Base-by-base conservation (phyloP, 2,329 filamentous ascomycete species). In the Cordyceps javanica region DNA sequence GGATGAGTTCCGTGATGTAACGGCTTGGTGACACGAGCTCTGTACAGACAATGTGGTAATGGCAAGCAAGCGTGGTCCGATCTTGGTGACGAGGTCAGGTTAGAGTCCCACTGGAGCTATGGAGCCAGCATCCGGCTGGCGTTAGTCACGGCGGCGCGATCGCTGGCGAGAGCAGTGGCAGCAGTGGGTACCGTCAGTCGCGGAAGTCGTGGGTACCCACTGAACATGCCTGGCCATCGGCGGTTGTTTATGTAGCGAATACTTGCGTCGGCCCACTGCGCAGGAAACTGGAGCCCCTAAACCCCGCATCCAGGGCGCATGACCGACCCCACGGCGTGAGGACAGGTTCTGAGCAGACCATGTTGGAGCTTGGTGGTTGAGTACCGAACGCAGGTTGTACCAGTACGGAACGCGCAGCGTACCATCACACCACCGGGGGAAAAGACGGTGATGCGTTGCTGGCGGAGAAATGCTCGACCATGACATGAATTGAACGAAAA, bases 1-100 rank as follows among this genome's bases (percentile, higher is more conserved):
- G 13, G 46, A 26, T 9, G 30, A 50, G 55, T 57, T 57, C 45
- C 45, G 45, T 57, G 55, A 57, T 57, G 25, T 36, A 14, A 26
- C 45, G 16, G 30, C 14, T n/a, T 4, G 38, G 55, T 44, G 44
- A 44, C 55, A 50, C 46, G 45, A 57, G 44, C 45, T 57, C 51
- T 19, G 30, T 8, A 38, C 45, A 50, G 45, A n/a, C 44, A 57
- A 57, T 25, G 42, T 41, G 34, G 45, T 44, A 28, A 57, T 36
- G 13, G 44, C 21, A 48, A 39, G 56, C 48, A 48, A 23, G 23
- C 34, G 56, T 58, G 56, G 56, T 58, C 41, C 56, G 56, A 58
- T 53, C 32, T 58, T 54, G 49, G 56, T 58, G 39, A 58, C 46
- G 55, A 54, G 56, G 56, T 58, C 56, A 58, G 49, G 49, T 54